These are phyloP conservation scores for Centaurea solstitialis DNA, from an alignment of 129 eudicot species.

Conservation along the genomic window DNA sequence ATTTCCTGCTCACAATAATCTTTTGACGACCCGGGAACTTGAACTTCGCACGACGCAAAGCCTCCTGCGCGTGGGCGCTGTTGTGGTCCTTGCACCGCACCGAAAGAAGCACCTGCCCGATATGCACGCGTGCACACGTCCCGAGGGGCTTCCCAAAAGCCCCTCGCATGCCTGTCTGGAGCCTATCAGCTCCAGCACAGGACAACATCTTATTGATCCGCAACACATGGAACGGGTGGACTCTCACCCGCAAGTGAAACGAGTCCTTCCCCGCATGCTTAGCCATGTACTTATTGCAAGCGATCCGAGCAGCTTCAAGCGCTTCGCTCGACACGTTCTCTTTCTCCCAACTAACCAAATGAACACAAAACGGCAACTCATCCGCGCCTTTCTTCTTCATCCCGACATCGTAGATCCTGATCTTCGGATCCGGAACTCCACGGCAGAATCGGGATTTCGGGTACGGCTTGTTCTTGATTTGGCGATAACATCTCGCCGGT, in stretches of 20 bases:
- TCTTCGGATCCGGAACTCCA: conserved; percentile 63
- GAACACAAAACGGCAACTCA: conserved; percentile 57
- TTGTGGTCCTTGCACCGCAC: conserved; percentile 55
- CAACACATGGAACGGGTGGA: conserved; percentile 62
- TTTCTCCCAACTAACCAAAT: conserved; percentile 61
- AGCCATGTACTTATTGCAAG: conserved; percentile 65
- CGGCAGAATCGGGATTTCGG: conserved; percentile 55
- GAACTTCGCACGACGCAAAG: conserved; percentile 62
- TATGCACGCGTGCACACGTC: conserved; percentile 54
- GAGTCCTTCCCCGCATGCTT: conserved; percentile 58
- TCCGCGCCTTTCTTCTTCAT: conserved; percentile 48
- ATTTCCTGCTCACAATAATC: conserved; percentile 60
- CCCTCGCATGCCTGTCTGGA: conserved; percentile 65
- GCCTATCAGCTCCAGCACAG: conserved; percentile 71
- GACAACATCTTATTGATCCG: conserved; percentile 62
- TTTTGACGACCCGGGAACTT: conserved; percentile 65
- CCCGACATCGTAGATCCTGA: conserved; percentile 50
- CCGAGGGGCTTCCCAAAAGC: conserved; percentile 69
- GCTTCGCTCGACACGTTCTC: conserved; percentile 70
- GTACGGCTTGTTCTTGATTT: conserved; percentile 56
- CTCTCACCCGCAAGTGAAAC: conserved; percentile 56
- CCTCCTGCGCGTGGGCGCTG: conserved; percentile 58
- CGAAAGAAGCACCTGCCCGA: conserved; percentile 56
- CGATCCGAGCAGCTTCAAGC: conserved; percentile 56
- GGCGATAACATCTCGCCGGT: conserved; percentile 62